Conservation (phyloP, 495 filamentous ascomycete genomes). For the Entonaema liquescens region DNA sequence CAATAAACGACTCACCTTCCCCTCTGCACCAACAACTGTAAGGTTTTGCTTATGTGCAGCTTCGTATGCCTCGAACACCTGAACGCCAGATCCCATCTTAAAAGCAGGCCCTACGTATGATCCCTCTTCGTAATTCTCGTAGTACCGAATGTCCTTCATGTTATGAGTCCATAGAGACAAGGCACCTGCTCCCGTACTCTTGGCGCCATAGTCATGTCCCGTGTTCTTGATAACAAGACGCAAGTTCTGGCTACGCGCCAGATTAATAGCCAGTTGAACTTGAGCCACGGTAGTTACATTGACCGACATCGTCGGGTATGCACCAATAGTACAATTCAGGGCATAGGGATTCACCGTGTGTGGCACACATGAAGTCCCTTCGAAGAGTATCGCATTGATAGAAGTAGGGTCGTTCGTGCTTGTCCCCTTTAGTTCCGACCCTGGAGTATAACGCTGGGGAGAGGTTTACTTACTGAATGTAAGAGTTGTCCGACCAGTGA, state of each 20-base stretch:
- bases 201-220: slow-evolving; percentile 70
- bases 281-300: slow-evolving; percentile 63
- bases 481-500: slow-evolving; percentile 48
- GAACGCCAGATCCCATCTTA: slow-evolving; percentile 60
- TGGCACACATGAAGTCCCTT: slow-evolving; percentile 54
- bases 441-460: neutral
- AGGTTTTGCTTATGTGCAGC: slow-evolving; percentile 52
- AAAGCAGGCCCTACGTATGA: slow-evolving; percentile 57
- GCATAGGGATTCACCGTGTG: slow-evolving; percentile 55
- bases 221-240: slow-evolving; percentile 75
- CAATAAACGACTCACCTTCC: slow-evolving; percentile 37
- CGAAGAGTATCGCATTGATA: slow-evolving; percentile 59
- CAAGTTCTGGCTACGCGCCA: slow-evolving; percentile 66
- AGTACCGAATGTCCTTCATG: slow-evolving; percentile 59
- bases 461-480: slow-evolving; percentile 37
- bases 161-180: slow-evolving; percentile 72
- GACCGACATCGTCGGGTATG: slow-evolving; percentile 67
- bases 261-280: slow-evolving; percentile 68
- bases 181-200: slow-evolving; percentile 55
- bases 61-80: slow-evolving; percentile 56
- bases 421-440: slow-evolving; percentile 20
- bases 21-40: slow-evolving; percentile 60
- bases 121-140: slow-evolving; percentile 52
- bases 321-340: slow-evolving; percentile 64
- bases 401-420: slow-evolving; percentile 56